Base-by-base conservation (phyloP, 225 moss, liverwort and hornwort species). In the Takakia lepidozioides region DNA sequence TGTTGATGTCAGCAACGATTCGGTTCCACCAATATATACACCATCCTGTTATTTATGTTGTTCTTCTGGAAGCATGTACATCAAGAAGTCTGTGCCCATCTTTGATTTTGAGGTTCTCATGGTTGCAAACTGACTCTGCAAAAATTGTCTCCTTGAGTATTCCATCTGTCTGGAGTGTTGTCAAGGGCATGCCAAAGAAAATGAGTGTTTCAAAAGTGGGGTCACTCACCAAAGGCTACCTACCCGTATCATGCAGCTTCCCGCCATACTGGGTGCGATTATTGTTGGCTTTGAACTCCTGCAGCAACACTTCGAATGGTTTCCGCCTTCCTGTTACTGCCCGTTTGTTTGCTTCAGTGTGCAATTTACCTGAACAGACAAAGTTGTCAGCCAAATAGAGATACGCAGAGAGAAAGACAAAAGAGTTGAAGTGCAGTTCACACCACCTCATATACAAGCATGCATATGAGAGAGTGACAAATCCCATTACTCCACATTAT, bases 181-280 rank as follows among this genome's bases (percentile, higher is more conserved):
- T 19, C 2, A 45, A 11, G 19, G 19, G 2, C 44, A 37, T 53
- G 35, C 56, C 53, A 55, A 59, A 37, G 34, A 53, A 63, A 68
- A 57, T 35, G 42, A 71, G 76, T 51, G 64, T 59, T 63, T 70
- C 62, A 47, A 66, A 78, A 79, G 71, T 74, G 73, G 71, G 86
- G 73, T 83, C 70, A 98, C 95, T 98, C 95, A 98, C 95, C 95
- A 86, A 81, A 72, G 78, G 73, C 81, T 91, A 91, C 91, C 98
- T 87, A 87, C 91, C 98, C 80, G 98, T 87, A 70, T 98, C 87
- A 81, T 78, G 98, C 71, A 80, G 84, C 77, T 87, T 87, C 70
- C 80, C 74, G 63, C 77, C 72, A 52, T 51, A 51, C 47, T 65
- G 52, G 51, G 72, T 71, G 37, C 84, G 59, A 82, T 58, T 81